Conservation (phyloP, 2,329 filamentous ascomycete species). For the Zasmidium angulare region DNA sequence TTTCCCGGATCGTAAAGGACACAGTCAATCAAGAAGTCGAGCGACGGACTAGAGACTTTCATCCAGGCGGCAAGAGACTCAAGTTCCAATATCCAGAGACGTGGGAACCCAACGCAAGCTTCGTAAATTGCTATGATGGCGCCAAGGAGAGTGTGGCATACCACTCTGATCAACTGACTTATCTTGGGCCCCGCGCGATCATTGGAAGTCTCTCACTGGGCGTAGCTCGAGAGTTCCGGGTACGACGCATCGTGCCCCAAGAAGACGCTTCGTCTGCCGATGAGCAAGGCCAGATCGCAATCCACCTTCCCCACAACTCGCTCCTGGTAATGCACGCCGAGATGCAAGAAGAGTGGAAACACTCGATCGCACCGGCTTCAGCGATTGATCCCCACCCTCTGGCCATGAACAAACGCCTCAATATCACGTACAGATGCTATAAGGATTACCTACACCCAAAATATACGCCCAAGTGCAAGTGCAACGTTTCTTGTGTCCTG, state of each 20-base stretch:
- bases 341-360: slow-evolving; percentile 98
- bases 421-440: slow-evolving; percentile 92
- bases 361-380: slow-evolving; percentile 72
- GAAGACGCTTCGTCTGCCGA: slow-evolving; percentile 52
- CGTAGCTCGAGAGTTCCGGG: slow-evolving; percentile 88
- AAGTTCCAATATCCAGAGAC: slow-evolving; percentile 68
- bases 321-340: slow-evolving; percentile 94
- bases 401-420: slow-evolving; percentile 77
- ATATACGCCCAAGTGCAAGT: slow-evolving; percentile 75
- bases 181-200: slow-evolving; percentile 81
- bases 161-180: slow-evolving; percentile 90
- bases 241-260: slow-evolving; percentile 69
- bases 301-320: slow-evolving; percentile 92
- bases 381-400: slow-evolving; percentile 83
- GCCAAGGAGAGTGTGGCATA: slow-evolving; percentile 82
- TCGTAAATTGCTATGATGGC: slow-evolving; percentile 92
- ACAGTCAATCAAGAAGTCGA: slow-evolving; percentile 78
- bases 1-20: slow-evolving; percentile 68
- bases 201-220: slow-evolving; percentile 90
- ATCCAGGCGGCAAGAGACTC: slow-evolving; percentile 71
- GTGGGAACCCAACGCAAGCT: slow-evolving; percentile 86
- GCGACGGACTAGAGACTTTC: slow-evolving; percentile 65
- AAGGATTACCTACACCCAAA: slow-evolving; percentile 72
- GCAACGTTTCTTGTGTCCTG: slow-evolving; percentile 66
- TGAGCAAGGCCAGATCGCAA: slow-evolving; percentile 80